These are phyloP conservation scores for Podospora appendiculata DNA, from an alignment of 495 filamentous ascomycete species.

Conservation along the genomic window DNA sequence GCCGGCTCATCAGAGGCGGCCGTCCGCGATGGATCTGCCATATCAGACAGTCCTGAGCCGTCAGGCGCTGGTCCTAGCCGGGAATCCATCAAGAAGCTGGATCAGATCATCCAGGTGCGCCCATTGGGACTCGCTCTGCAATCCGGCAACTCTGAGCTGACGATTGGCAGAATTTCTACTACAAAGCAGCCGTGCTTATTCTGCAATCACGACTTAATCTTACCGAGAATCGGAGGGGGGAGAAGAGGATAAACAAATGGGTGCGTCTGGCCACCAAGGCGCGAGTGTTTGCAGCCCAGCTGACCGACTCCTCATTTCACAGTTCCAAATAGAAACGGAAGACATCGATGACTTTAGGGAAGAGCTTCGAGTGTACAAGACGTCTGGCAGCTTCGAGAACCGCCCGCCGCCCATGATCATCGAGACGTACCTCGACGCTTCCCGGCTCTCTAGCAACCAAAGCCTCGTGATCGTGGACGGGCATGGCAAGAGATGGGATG, in stretches of 20 bases:
- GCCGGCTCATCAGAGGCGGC: constrained; percentile 28
- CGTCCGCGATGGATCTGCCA: constrained; percentile 27
- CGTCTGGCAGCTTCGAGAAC: constrained; percentile 64
- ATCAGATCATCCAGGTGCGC: constrained; percentile 84
- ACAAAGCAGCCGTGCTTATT: constrained; percentile 80
- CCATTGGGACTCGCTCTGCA: not conserved
- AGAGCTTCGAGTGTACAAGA: constrained; percentile 71
- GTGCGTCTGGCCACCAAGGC: constrained; percentile 46
- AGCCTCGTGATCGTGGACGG: constrained; percentile 82
- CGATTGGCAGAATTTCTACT: constrained; percentile 70
- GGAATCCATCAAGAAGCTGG: constrained; percentile 66
- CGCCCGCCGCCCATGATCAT: constrained; percentile 81
- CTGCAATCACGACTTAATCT: constrained; percentile 68
- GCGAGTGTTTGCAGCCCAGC: too few species aligned
- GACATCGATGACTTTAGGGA: constrained; percentile 81
- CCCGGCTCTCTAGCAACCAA: constrained; percentile 73
- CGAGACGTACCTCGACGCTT: constrained; percentile 81
- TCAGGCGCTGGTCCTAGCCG: constrained; percentile 39
- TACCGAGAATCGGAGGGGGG: constrained; percentile 48
- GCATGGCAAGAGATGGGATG: constrained; percentile 86
- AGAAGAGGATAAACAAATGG: constrained; percentile 76
- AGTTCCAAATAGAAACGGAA: constrained; percentile 94
- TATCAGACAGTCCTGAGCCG: constrained; percentile 34
- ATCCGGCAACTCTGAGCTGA: constrained; percentile 8
- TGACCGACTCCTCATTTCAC: not conserved